Conservation (phyloP, 176 grass and related monocot genomes). For the Oryza meyeriana region DNA sequence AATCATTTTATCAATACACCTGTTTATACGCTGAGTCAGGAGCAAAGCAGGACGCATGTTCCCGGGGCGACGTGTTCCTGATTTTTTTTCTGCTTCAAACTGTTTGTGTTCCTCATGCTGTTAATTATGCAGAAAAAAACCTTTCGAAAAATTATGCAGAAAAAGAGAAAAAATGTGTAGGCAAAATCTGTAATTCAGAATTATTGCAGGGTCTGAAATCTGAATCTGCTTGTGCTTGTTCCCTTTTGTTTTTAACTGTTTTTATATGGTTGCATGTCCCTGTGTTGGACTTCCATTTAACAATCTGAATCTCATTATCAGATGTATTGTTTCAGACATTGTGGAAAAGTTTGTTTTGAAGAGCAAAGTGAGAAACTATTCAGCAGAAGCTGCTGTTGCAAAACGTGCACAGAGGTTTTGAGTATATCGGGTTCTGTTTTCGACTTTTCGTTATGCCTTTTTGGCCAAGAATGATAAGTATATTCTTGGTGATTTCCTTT, state of each 20-base stretch:
- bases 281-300: background rate
- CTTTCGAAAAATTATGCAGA: too few species aligned
- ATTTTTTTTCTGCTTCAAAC: background rate
- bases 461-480: background rate
- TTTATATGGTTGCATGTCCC: background rate
- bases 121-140: background rate
- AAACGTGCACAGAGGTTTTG: background rate
- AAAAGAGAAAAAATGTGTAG: background rate
- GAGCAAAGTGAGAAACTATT: background rate
- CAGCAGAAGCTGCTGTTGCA: background rate
- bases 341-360: background rate
- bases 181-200: background rate
- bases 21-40: conserved; percentile 8
- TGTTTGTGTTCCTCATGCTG: background rate
- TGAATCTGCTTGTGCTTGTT: background rate
- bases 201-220: background rate
- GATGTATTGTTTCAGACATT: background rate
- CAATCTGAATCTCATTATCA: background rate
- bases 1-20: conserved; percentile 24
- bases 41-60: conserved; percentile 40
- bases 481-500: background rate
- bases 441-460: background rate
- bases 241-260: background rate
- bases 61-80: conserved; percentile 3
- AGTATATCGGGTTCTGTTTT: background rate